Conservation (phyloP, 2,329 filamentous ascomycete species). For the Didymellaceae sp. region DNA sequence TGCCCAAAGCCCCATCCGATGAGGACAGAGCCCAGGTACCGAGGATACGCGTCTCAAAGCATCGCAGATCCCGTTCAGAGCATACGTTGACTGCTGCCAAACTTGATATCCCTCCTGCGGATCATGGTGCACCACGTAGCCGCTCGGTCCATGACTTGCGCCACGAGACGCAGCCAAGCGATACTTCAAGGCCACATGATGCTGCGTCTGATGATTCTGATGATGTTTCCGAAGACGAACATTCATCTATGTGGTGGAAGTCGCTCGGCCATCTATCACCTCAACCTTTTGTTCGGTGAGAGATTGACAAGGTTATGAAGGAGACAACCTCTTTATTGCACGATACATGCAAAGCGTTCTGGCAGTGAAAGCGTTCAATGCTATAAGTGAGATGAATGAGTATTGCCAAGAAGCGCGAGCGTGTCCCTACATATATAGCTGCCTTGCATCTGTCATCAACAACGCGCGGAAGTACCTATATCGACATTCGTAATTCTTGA, state of each 20-base stretch:
- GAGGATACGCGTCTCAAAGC: neutral
- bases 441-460: too few species aligned
- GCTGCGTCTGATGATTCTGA: neutral
- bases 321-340: too few species aligned
- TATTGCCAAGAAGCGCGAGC: too few species aligned
- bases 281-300: neutral
- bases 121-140: neutral
- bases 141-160: neutral
- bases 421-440: too few species aligned
- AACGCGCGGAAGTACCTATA: too few species aligned
- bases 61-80: slow-evolving; percentile 2
- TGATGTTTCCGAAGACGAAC: neutral
- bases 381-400: too few species aligned
- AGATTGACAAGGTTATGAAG: too few species aligned
- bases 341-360: too few species aligned
- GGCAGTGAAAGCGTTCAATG: too few species aligned
- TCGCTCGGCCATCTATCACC: neutral
- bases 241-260: neutral
- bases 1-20: neutral
- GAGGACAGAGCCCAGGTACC: neutral
- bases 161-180: neutral
- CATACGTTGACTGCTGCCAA: neutral
- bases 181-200: neutral
- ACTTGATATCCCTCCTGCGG: neutral
- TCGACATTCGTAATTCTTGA: too few species aligned